Conservation (phyloP, 2,329 filamentous ascomycete species). For the Alternaria conjuncta region DNA sequence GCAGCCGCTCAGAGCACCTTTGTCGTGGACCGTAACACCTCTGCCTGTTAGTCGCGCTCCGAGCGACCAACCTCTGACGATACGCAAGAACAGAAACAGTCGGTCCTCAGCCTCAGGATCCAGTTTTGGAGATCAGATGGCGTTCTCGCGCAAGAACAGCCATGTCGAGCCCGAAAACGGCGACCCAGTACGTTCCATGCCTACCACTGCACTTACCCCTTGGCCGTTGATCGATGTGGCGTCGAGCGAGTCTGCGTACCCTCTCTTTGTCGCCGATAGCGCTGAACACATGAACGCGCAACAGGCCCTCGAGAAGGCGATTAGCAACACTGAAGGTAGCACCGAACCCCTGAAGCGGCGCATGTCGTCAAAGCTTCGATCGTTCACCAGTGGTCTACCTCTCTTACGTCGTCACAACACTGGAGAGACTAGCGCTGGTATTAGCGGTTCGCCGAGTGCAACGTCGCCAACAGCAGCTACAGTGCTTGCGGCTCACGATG, state of each 20-base stretch:
- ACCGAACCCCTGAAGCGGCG: conserved; percentile 18
- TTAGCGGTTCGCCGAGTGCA: conserved; percentile 6
- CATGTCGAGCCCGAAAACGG: conserved; percentile 10
- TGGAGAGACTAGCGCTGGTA: conserved; percentile 17
- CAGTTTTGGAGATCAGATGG: conserved; percentile 22
- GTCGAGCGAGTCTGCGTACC: not conserved
- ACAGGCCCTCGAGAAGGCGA: conserved; percentile 15
- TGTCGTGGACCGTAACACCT: conserved; percentile 33
- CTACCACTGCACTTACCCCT: not conserved
- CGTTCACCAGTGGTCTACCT: conserved; percentile 26
- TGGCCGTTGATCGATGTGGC: conserved; percentile 22
- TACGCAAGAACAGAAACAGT: conserved; percentile 43
- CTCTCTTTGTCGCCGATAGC: not conserved
- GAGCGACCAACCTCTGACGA: conserved; percentile 37
- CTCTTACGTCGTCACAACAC: conserved; percentile 29
- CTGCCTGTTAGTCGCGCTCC: conserved; percentile 39
- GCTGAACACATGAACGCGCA: conserved; percentile 12
- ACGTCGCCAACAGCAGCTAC: not conserved
- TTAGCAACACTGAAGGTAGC: not conserved
- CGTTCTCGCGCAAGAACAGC: conserved; percentile 20
- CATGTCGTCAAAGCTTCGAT: conserved; percentile 23
- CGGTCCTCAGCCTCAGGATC: conserved; percentile 38
- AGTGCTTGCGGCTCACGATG: not conserved
- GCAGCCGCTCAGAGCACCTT: conserved; percentile 24
- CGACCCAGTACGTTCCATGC: conserved; percentile 8